Base-by-base conservation (phyloP, 257 asterid species). In the Solanum ossicruentum region DNA sequence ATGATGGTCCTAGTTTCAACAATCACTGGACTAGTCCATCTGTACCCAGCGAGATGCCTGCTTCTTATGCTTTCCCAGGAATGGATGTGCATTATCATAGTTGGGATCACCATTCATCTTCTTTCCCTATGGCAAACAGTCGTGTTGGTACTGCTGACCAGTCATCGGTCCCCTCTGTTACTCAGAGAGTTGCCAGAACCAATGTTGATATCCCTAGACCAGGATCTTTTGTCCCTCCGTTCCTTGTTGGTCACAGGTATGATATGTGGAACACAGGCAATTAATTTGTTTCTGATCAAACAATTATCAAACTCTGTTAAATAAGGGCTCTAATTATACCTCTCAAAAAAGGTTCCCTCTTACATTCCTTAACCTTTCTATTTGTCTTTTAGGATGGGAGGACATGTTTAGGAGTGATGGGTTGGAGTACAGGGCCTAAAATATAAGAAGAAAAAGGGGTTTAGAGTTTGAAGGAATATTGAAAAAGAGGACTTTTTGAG, bases 11-110 rank as follows among this genome's bases (percentile, higher is more conserved):
- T 84, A 93, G 81, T 91, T 92, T 90, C 60, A 93, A 84, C 84
- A 92, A 78, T 91, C 96, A 89, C 85, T 95, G 98, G 98, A 91
- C 52, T 87, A 94, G 92, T 71, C 92, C 93, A 71, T 88, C 98
- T 51, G 87, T 90, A 72, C 92, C 93, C 60, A 90, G 88, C 84
- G 97, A 93, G 89, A 89, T 92, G 70, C 93, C 92, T 28, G 82
- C 90, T 80, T 89, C 97, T 61, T 95, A 87, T 88, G 94, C 91
- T 85, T 91, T 91, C 81, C 97, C 93, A 58, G 91, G 97, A 43
- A 80, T 91, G 89, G 96, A 92, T 81, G 88, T 89, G 82, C 94
- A 89, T 84, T 90, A 92, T 88, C 93, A 90, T 71, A 84, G 86
- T 81, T 93, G 97, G 98, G 98, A 93, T 47, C 93, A 89, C 84